These are phyloP conservation scores for Pulveroboletus sp. DNA, from an alignment of 768 basidiomycete species.

Conservation along the genomic window DNA sequence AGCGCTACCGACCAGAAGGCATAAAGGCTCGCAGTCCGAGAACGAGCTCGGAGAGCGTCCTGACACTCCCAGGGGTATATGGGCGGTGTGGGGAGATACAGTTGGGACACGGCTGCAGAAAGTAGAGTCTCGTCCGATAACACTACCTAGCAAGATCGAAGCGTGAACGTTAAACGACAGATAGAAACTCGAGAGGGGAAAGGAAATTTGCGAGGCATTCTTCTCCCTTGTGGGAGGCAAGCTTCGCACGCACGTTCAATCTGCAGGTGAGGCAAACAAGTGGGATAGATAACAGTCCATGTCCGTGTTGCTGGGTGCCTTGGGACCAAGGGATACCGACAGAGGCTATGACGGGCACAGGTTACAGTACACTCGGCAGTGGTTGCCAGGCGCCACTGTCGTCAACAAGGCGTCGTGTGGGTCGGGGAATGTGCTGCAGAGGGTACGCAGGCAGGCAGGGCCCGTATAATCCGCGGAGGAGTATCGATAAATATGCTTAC, in stretches of 20 bases:
- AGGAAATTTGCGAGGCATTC: conserved; percentile 9
- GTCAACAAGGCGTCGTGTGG: not conserved
- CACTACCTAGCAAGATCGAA: not conserved
- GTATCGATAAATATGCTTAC: not conserved
- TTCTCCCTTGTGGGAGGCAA: conserved; percentile 8
- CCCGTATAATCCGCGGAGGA: conserved; percentile 8
- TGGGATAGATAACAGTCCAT: not conserved
- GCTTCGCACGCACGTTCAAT: conserved; percentile 25
- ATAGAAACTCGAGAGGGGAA: conserved; percentile 9
- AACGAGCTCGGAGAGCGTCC: not conserved
- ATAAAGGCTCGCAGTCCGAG: not conserved
- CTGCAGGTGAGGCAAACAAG: conserved; percentile 1
- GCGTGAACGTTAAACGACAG: not conserved
- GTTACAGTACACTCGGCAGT: not conserved
- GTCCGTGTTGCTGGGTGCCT: not conserved
- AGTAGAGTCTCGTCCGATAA: conserved; percentile 7
- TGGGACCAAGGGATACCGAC: not conserved
- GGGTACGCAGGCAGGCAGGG: not conserved
- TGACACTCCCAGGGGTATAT: not conserved
- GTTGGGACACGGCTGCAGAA: not conserved
- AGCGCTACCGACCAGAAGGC: not conserved
- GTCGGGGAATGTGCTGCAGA: not conserved
- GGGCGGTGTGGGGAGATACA: not conserved
- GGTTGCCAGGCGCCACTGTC: not conserved
- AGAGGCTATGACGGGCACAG: not conserved